These are phyloP conservation scores for Tylopilus rubrobrunneus DNA, from an alignment of 768 basidiomycete species.

Conservation along the genomic window DNA sequence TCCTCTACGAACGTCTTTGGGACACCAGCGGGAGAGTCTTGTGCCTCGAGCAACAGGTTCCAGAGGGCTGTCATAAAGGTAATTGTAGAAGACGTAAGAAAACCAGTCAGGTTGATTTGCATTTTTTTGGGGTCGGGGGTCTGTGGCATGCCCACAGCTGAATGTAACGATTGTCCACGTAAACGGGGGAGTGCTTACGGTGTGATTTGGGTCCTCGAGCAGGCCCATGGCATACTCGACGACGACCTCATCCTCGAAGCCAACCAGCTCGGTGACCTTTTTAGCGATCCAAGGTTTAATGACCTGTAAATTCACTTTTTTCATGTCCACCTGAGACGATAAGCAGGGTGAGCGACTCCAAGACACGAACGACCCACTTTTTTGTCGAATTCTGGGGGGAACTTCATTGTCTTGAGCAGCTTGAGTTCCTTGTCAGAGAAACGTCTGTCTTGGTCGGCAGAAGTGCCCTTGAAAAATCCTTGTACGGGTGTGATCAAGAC, in stretches of 20 bases:
- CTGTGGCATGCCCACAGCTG: slow-evolving; percentile 35
- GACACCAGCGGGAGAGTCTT: slow-evolving; percentile 82
- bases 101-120: slow-evolving; percentile 92
- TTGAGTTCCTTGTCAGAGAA: slow-evolving; percentile 95
- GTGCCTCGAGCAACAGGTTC: slow-evolving; percentile 91
- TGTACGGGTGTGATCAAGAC: slow-evolving; percentile 8
- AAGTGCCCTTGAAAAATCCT: slow-evolving; percentile 91
- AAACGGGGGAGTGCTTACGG: slow-evolving; percentile 46
- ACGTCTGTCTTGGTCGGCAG: slow-evolving; percentile 85
- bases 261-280: slow-evolving; percentile 84
- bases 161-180: background rate
- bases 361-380: slow-evolving; percentile 47
- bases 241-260: slow-evolving; percentile 95
- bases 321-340: slow-evolving; percentile 74
- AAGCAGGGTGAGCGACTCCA: background rate
- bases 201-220: slow-evolving; percentile 78
- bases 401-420: slow-evolving; percentile 84
- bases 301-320: slow-evolving; percentile 90
- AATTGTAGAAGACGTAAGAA: slow-evolving; percentile 82
- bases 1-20: slow-evolving; percentile 87
- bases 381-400: slow-evolving; percentile 83
- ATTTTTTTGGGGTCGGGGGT: slow-evolving; percentile 91
- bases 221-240: slow-evolving; percentile 96
- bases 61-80: slow-evolving; percentile 87
- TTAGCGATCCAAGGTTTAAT: slow-evolving; percentile 95